Percentiles rank a stretch among this genome's conserved stretches.
These are phyloP conservation scores for Jimgerdemannia lactiflua DNA, from an alignment of 192 early-diverging fungal genomes.

Conservation along the genomic window DNA sequence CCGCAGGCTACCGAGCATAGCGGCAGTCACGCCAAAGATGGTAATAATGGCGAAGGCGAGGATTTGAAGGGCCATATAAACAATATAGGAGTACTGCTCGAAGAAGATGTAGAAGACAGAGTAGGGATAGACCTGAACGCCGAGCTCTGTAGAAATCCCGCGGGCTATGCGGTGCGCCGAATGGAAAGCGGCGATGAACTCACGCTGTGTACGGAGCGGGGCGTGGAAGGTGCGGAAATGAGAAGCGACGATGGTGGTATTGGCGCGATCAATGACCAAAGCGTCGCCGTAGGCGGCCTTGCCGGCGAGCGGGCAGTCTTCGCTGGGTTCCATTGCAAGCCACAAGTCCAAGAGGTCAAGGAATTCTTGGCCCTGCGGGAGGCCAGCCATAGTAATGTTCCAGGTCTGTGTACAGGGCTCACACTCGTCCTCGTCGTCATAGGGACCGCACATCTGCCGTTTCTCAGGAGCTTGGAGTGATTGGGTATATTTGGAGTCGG, in stretches of 20 bases:
- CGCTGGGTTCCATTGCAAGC: constrained; percentile 45
- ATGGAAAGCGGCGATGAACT: constrained; percentile 56
- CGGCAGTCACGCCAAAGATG: constrained; percentile 49
- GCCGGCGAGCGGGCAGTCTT: constrained; percentile 58
- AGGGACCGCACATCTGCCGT: constrained; percentile 41
- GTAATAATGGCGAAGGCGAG: constrained; percentile 46
- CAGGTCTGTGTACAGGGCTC: constrained; percentile 35
- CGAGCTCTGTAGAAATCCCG: constrained; percentile 33
- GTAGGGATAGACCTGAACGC: constrained; percentile 54
- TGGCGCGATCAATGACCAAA: constrained; percentile 34
- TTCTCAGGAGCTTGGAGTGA: not conserved
- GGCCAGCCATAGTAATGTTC: constrained; percentile 52
- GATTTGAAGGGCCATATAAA: constrained; percentile 43
- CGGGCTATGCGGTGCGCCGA: constrained; percentile 57
- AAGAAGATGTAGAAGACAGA: constrained; percentile 68
- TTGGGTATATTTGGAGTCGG: not conserved
- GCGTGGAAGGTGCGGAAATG: constrained; percentile 62
- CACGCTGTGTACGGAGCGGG: constrained; percentile 51
- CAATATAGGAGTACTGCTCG: constrained; percentile 60
- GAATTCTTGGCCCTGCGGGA: constrained; percentile 57
- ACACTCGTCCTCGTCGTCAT: constrained; percentile 48
- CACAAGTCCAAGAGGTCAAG: constrained; percentile 48
- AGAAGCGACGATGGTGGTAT: constrained; percentile 42
- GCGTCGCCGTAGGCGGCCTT: constrained; percentile 65
- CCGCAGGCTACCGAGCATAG: constrained; percentile 46